A percentile compares a stretch with the other conserved stretches of the same genome.
phyloP scores from a whole-genome alignment of 305 asterid species.

The Solanum hybrid region DNA sequence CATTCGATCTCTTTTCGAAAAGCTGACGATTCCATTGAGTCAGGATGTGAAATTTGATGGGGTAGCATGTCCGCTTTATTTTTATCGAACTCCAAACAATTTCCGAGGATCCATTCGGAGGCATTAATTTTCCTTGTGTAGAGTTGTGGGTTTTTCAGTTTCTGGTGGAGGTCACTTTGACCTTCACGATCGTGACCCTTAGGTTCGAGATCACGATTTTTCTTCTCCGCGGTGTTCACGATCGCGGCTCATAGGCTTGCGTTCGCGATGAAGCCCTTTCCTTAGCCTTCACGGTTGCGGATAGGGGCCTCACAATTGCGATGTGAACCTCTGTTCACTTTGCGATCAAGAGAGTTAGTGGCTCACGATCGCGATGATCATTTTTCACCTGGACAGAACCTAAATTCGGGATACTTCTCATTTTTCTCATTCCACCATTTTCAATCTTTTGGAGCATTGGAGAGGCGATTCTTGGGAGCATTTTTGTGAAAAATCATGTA shows the following conservation, averaged over 20 bases:
- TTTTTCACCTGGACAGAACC: background rate
- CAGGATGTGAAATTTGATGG: background rate
- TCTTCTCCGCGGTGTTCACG: background rate
- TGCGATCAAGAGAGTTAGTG: background rate
- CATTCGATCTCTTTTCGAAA: background rate
- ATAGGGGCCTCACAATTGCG: background rate
- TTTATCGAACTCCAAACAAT: background rate
- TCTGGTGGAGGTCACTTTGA: background rate
- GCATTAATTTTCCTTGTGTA: background rate
- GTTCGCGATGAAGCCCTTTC: background rate
- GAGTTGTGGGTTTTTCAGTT: background rate
- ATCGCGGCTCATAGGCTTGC: background rate
- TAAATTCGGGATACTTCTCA: background rate
- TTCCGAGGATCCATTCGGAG: background rate
- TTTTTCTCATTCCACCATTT: background rate
- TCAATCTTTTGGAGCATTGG: background rate
- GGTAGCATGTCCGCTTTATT: background rate
- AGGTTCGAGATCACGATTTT: background rate
- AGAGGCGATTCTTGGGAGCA: background rate
- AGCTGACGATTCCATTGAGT: background rate
- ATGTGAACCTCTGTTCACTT: background rate
- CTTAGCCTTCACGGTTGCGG: background rate
- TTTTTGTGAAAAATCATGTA: background rate
- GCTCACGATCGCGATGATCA: background rate
- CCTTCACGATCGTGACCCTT: background rate